Evolutionary conservation across 352 stramenopile species (phyloP), one percentile per base, ranked within the genome.

Genomic region (Salisapilia sapeloensis): DNA sequence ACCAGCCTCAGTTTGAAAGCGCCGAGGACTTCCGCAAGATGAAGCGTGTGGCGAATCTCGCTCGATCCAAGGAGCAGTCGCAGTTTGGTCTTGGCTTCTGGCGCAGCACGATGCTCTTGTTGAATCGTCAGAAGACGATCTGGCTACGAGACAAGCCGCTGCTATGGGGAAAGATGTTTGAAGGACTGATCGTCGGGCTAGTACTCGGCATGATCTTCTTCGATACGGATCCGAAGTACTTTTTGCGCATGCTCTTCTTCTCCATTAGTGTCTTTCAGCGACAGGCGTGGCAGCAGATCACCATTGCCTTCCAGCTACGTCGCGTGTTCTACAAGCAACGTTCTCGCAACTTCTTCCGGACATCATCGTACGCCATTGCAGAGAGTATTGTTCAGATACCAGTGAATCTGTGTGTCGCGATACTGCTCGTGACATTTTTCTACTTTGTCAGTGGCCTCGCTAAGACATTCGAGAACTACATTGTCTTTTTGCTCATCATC

Each of bases 251-350:
- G 59, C 58, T 85, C 25, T 78, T 79, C 38, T 79, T 81, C 52
- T 57, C 53, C 39, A 63, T 64, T 28, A 59, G 44, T 9, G 46
- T 82, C 12, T 77, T 82, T 49, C 70, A 81, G 36, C 63, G 69
- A 38, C 65, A 79, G 27, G 53, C 56, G 4, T 72, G 59, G 56
- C 59, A 77, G 45, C 64, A 72, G 37, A 55, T 77, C 27, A 66
- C 64, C 14, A 75, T 80, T 18, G 43, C 50, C n/a, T 77, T 77
- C 47, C 43, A 62, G 57, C 31, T 91, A 18, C 71, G 82, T 17
- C 50, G 63, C 10, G 81, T 93, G 9, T 93, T 87, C 51, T 93
- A 93, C 64, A 93, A 92, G 43, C 81, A 96, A 20, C 57, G 63
- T 0, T 56, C 79, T 23, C 58, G 62, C 15, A 94, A 93, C 56